Evolutionary conservation across 306 rosid species (phyloP), one percentile per base, ranked within the genome.

Genomic region (Pachyrhizus erosus): DNA sequence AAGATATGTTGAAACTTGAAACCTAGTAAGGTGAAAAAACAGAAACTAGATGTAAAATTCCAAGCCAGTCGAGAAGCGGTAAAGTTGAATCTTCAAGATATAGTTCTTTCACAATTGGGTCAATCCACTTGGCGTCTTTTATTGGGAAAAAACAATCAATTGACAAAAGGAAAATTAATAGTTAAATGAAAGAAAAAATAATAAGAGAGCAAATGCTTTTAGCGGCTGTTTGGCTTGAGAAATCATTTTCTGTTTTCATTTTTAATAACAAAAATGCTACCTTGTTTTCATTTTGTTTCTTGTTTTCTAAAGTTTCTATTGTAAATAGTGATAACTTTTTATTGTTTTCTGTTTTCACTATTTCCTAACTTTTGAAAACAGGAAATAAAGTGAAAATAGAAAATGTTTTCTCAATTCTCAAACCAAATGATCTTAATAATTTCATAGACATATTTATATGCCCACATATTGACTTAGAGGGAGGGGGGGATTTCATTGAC

Each of bases 391-490:
- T 2, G 64, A 55, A 0, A 1, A 60, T 14, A 13, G 34, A 26
- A 58, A 11, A 60, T 0, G 8, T 26, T 60, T 24, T 60, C 67
- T 26, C 18, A 27, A 24, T 13, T 60, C 37, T 58, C n/a, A 60
- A 13, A 26, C 65, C 67, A 60, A 26, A 26, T 2, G 0, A 24
- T 18, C 37, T 26, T 21, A 15, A 37, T 51, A 42, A 27, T 18
- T 55, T 14, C 62, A 33, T 17, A n/a, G 29, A 42, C 11, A 67
- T 5, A 46, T 33, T 43, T 15, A 74, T 61, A 75, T 57, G 68
- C 46, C 58, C 40, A 75, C 23, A 43, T 70, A 80, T 18, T 48
- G 26, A 85, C 60, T 33, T 17, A 18, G 45, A 31, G 37, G 37
- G n/a, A 34, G 27, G 24, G 14, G 20, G 31, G 13, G 13, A n/a